Evolutionary conservation across 2,329 filamentous ascomycete species (phyloP).

Genomic region (Rutstroemia sp.): DNA sequence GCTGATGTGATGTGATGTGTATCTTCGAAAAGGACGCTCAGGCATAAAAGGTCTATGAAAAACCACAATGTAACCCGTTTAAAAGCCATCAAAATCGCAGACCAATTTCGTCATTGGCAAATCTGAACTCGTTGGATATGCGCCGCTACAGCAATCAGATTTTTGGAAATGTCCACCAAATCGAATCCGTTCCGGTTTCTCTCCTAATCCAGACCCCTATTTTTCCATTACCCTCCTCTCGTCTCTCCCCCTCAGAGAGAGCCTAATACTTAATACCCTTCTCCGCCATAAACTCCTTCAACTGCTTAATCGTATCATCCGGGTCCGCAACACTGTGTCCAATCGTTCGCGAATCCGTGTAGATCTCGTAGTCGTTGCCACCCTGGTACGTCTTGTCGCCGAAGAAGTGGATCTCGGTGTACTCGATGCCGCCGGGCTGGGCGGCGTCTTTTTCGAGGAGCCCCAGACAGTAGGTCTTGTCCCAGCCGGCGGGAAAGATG

Average conservation of each 20-base stretch:
- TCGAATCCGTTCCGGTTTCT: too few species aligned
- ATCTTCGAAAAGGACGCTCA: too few species aligned
- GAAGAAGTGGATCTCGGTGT: conserved; percentile 93
- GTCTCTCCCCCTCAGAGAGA: neutral
- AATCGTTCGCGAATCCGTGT: conserved; percentile 68
- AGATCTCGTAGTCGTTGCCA: conserved; percentile 96
- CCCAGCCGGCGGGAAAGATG: conserved; percentile 94
- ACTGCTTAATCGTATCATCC: conserved; percentile 69
- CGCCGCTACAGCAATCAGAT: too few species aligned
- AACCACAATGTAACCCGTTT: too few species aligned
- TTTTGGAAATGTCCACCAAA: too few species aligned
- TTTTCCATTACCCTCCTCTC: neutral
- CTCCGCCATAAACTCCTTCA: conserved; percentile 70
- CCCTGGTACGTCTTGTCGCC: conserved; percentile 90
- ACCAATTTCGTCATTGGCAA: too few species aligned
- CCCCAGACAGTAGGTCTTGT: conserved; percentile 93
- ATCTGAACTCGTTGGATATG: too few species aligned
- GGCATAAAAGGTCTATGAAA: too few species aligned
- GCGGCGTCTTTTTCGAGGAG: conserved; percentile 77
- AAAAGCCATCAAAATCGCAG: too few species aligned
- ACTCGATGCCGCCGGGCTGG: conserved; percentile 62
- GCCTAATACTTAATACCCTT: neutral
- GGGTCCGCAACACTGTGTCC: conserved; percentile 79
- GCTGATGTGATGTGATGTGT: too few species aligned
- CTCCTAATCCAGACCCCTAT: neutral